Evolutionary conservation across 1,284 basidiomycete genomes (phyloP), one percentile per base, ranked within the genome.

Genomic region (Termitomyces sp.): DNA sequence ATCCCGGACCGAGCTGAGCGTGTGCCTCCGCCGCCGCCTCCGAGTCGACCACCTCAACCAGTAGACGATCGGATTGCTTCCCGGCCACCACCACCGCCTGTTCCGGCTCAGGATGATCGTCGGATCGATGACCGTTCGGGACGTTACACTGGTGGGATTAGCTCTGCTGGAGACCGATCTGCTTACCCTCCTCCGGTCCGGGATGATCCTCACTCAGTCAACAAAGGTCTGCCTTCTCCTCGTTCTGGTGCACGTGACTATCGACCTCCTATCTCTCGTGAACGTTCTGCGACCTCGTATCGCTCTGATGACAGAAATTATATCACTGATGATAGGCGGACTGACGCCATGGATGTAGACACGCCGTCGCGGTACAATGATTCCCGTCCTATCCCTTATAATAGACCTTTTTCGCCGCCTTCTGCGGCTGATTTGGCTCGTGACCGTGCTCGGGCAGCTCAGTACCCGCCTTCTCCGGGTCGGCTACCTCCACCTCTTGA

Each of bases 221-320:
- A 19, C 43, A 46, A 61, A 45, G 38, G 34, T 13, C 36, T 58
- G 21, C 59, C 63, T 48, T 52, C 65, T 57, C 68, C 64, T 49
- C 66, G 62, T 36, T 40, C 58, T 34, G 53, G 49, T 40, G 40
- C 60, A 43, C 60, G 64, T 60, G 70, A 68, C 46, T 70, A 67
- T 56, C 59, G 61, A 48, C 55, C 63, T 46, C 62, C 69, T 57
- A 56, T 69, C 38, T 71, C 74, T 26, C 62, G 66, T 53, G 73
- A 68, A 62, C 72, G 66, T 58, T 58, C 63, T 42, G 65, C 50
- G 26, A 26, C 55, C 30, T 41, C 61, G 1, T 73, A 71, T 52
- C 65, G 73, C 42, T 65, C 72, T 40, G 71, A 74, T 34, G 71
- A 71, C 38, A 67, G 69, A 56, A 57, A 51, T 31, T 67, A 65